Base-by-base conservation (phyloP, 768 basidiomycete species). In the Phaffia australis region DNA sequence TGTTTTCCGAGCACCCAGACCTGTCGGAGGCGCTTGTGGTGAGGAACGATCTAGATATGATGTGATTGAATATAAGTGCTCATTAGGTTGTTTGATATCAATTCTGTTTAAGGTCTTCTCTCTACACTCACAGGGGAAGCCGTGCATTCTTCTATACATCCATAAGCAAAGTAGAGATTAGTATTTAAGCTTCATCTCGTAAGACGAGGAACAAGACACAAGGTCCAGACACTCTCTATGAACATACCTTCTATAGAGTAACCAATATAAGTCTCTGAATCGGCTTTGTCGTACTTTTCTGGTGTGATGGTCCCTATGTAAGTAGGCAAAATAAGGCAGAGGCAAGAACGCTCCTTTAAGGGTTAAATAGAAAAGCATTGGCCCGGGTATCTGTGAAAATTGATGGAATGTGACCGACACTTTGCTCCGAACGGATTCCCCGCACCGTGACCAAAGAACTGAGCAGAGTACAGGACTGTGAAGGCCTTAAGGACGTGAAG, bases 1-100 rank as follows among this genome's bases (percentile, higher is more conserved):
- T 59, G 58, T 35, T 59, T 59, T 8, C 35, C 58, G 6, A 59
- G 58, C 1, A 59, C 58, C 58, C 58, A 59, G 16, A 59, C 58
- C 9, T 47, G 58, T 8, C 35, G 29, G 19, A 35, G 30, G 3
- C 58, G 29, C 32, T 59, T 3, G 15, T 32, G 35, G 11, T 19
- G 35, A 14, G 58, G 58, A 6, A 59, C 32, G 58, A 59, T n/a
- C 15, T 19, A 23, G 30, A 9, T 46, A 15, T 19, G 58, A 42
- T 42, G 11, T 4, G 11, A 11, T 4, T 42, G 11, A 11, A 42
- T 11, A 11, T 42, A 4, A 42, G 35, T 42, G 35, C 35, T 42
- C 35, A 11, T 42, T 42, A 42, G 35, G 35, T 42, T 11, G 35
- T 42, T 5, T 42, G 11, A 11, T 4, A 11, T 42, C 11, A 11